These are phyloP conservation scores for Hyphodiscus sp. DNA, from an alignment of 2,329 filamentous ascomycete species.

Conservation along the genomic window DNA sequence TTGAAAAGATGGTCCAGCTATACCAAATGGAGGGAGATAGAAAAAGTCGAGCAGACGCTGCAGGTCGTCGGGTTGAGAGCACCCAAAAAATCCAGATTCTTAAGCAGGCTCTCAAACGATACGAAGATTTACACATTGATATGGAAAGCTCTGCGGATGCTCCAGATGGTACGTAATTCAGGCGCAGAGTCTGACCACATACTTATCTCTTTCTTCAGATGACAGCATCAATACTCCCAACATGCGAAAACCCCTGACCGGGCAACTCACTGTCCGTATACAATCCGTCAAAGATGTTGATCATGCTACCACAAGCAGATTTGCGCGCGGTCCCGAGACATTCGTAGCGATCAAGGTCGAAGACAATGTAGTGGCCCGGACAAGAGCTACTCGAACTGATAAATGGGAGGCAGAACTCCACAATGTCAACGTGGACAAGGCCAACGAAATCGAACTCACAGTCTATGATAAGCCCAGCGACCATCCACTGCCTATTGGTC, in stretches of 20 bases:
- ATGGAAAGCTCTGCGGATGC: constrained; percentile 69
- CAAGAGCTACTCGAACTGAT: constrained; percentile 77
- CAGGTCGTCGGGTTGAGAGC: constrained; percentile 83
- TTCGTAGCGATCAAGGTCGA: constrained; percentile 97
- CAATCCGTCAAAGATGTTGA: constrained; percentile 91
- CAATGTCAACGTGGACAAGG: constrained; percentile 92
- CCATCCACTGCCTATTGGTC: constrained; percentile 83
- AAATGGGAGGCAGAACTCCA: constrained; percentile 89
- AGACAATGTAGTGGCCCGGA: constrained; percentile 84
- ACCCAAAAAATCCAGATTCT: constrained; percentile 96
- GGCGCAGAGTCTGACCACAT: not conserved
- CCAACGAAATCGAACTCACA: constrained; percentile 95
- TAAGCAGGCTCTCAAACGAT: constrained; percentile 92
- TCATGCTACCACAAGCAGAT: constrained; percentile 75
- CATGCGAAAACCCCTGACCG: constrained; percentile 90
- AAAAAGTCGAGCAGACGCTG: constrained; percentile 90
- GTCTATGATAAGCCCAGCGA: constrained; percentile 95
- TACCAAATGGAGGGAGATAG: constrained; percentile 97
- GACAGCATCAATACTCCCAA: constrained; percentile 96
- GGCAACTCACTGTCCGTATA: constrained; percentile 79
- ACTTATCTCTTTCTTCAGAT: constrained; percentile 46
- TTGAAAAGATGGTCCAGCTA: constrained; percentile 98
- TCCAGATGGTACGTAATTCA: constrained; percentile 61
- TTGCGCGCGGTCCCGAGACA: constrained; percentile 86
- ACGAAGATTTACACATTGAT: constrained; percentile 94